These are phyloP conservation scores for Pterulicium gracile DNA, from an alignment of 1,284 basidiomycete genomes.

Conservation along the genomic window DNA sequence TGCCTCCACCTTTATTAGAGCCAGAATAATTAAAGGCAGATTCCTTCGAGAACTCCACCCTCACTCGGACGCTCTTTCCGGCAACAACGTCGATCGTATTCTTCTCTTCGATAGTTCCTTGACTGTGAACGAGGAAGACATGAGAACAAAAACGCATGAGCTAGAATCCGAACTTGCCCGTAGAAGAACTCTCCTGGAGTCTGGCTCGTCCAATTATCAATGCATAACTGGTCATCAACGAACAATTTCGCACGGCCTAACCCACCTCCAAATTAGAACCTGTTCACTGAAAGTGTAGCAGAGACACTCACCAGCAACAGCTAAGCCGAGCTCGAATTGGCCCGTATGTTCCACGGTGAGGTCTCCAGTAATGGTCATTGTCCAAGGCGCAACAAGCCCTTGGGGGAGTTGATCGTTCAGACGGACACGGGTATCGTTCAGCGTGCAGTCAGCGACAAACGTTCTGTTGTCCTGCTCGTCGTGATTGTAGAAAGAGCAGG, in stretches of 20 bases:
- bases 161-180: conserved; percentile 28
- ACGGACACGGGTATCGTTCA: conserved; percentile 52
- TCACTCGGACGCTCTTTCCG: conserved; percentile 34
- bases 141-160: not conserved
- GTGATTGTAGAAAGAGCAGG: conserved; percentile 49
- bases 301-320: conserved; percentile 32
- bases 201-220: conserved; percentile 64
- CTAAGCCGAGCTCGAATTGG: conserved; percentile 43
- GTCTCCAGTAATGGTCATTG: conserved; percentile 36
- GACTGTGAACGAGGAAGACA: conserved; percentile 19
- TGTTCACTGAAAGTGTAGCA: not conserved
- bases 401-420: conserved; percentile 53
- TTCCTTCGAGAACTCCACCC: conserved; percentile 41
- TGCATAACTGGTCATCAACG: conserved; percentile 46
- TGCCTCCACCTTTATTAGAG: conserved; percentile 10
- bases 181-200: conserved; percentile 61
- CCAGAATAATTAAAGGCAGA: not conserved
- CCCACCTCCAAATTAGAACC: not conserved
- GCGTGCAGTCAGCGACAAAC: conserved; percentile 34
- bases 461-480: conserved; percentile 34
- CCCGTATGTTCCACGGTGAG: conserved; percentile 29
- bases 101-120: conserved; percentile 55
- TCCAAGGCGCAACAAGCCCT: conserved; percentile 38
- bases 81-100: conserved; percentile 33
- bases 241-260: conserved; percentile 49